Evolutionary conservation across 2,329 filamentous ascomycete species (phyloP), one percentile per base, ranked within the genome.

Genomic region (Claviceps sp.): DNA sequence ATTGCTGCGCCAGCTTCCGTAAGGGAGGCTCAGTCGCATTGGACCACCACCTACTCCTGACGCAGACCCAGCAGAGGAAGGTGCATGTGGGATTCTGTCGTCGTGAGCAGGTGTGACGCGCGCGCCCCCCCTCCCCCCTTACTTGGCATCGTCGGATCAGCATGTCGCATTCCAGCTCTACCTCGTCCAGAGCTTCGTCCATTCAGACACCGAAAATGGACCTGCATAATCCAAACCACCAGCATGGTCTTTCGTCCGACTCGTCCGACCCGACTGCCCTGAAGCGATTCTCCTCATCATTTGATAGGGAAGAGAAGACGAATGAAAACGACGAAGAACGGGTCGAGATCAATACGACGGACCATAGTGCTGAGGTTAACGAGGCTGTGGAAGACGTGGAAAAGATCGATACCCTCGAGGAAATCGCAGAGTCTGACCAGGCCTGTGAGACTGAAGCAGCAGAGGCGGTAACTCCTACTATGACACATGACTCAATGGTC

Each of bases 401-500:
- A 6, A 36, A 29, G 17, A 40, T 8, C 16, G 23, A 49, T 29
- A 38, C 36, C 5, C 5, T 34, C 20, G 26, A 50, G 20, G 37
- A 38, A 20, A 17, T 14, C 13, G 29, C 13, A 17, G 40, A 42
- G 9, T 23, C 39, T 29, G 34, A 40, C 14, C 57, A 50, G 42
- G 53, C 57, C 59, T 54, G 57, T 53, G 57, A 61, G 53, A 53
- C 53, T 47, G 58, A 58, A 54, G 60, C 65, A 52, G 50, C 54
- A 53, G 57, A 36, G 48, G 56, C 58, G 42, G 64, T 62, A 58
- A 66, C 65, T 45, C 64, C 66, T n/a, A 69, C 63, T 54, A 68
- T 68, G 63, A 57, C 64, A 20, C 76, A 78, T 63, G 84, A 88
- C 66, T 88, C 85, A 20, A 83, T 88, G 82, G 83, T 88, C 45